Base-by-base conservation (phyloP, 2,329 filamentous ascomycete species). In the Claviceps humidiphila region DNA sequence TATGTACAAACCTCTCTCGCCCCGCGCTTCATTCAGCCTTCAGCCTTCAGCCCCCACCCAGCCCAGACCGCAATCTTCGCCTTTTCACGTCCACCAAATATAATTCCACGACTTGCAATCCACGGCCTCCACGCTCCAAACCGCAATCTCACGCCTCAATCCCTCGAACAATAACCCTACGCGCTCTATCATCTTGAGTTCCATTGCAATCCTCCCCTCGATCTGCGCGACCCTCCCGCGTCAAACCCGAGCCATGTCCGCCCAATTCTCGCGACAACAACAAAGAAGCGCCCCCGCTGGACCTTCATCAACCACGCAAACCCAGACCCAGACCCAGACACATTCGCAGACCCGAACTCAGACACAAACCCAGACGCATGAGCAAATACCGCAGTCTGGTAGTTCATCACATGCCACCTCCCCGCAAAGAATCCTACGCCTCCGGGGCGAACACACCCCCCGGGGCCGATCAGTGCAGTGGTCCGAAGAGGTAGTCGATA, bases 401-500 rank as follows among this genome's bases (percentile, higher is more conserved):
- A 64, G 60, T 54, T 64, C 60, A 37, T 58, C 54, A 24, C 54
- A 62, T 9, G 54, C 72, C 3, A 54, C 72, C 30, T 11, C 30
- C 30, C 30, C 30, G 3, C 61, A 64, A 6, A 60, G 62, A 22
- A 73, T 77, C 52, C 65, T 82, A 40, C 75, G 75, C 13, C 68
- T 82, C 45, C 71, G 76, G 43, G 78, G 78, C 45, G 71, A 70
- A 1, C 71, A 73, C 53, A 60, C 64, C 14, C 60, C 71, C 0
- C 68, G 70, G 26, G 67, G 72, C 17, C 76, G 84, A 50, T 81
- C 81, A 48, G 93, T 98, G 52, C 84, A 87, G 67, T 98, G 93
- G 93, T 89, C 89, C 6, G 87, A 93, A 63, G 85, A 88, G 62
- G 90, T 96, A 6, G 76, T 98, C 2, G 90, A 98, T 69, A 98